These are phyloP conservation scores for Phytophthora citricola DNA, from an alignment of 352 stramenopile genomes.

Conservation along the genomic window DNA sequence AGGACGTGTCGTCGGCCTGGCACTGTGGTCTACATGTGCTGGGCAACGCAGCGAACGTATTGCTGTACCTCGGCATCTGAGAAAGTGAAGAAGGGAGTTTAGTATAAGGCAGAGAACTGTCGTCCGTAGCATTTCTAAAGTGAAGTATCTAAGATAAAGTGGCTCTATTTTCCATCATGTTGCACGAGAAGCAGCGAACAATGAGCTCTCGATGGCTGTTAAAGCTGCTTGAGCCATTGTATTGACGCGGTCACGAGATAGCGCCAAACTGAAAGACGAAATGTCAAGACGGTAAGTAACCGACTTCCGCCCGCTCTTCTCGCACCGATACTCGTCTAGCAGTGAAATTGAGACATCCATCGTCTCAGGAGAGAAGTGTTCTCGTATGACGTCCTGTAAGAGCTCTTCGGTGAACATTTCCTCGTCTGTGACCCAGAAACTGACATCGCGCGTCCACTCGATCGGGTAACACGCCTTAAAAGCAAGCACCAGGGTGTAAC, in stretches of 20 bases:
- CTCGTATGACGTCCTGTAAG: constrained; percentile 42
- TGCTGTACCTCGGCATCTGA: constrained; percentile 77
- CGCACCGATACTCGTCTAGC: constrained; percentile 70
- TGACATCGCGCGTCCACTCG: constrained; percentile 71
- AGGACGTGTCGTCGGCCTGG: constrained; percentile 79
- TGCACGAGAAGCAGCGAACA: constrained; percentile 63
- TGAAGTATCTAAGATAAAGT: constrained; percentile 22
- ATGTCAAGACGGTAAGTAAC: constrained; percentile 70
- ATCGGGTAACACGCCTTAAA: constrained; percentile 61
- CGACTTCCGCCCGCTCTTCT: constrained; percentile 54
- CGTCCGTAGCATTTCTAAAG: not conserved
- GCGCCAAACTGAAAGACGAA: constrained; percentile 39
- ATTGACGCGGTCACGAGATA: constrained; percentile 66
- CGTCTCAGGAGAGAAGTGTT: constrained; percentile 49
- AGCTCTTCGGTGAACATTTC: constrained; percentile 58
- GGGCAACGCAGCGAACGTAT: constrained; percentile 78
- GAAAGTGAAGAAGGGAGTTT: constrained; percentile 4
- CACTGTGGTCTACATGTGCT: constrained; percentile 82
- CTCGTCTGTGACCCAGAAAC: constrained; percentile 77
- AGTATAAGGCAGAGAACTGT: constrained; percentile 25
- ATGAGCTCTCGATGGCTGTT: constrained; percentile 53
- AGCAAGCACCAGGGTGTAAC: too few relatives aligned
- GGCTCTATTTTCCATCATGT: constrained; percentile 24
- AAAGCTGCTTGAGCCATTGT: constrained; percentile 44
- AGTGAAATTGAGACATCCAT: constrained; percentile 47